Base-by-base conservation (phyloP, 2,329 filamentous ascomycete genomes). In the Westerdykella aurantiaca region DNA sequence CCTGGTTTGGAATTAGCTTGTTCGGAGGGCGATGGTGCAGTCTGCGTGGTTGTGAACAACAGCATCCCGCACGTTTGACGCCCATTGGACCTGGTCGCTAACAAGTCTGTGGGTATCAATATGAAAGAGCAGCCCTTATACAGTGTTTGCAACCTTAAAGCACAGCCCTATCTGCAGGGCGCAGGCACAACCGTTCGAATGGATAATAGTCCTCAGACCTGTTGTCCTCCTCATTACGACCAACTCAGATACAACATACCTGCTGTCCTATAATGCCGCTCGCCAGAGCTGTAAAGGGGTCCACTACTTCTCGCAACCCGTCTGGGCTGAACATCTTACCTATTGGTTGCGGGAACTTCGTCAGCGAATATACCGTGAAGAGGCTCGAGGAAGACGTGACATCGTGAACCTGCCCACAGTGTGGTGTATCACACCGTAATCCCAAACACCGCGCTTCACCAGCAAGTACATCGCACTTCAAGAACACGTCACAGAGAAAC, bases 241-340 rank as follows among this genome's bases (percentile, higher is more conserved):
- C 6, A 29, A 29, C 25, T 29, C 25, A 12, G 18, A 21, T 40
- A 34, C 9, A 12, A 56, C 55, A 17, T 60, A 69, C 64, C 71
- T 98, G 93, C 69, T 97, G 93, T 42, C 88, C 89, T 57, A 97
- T 95, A 61, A 98, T 96, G 41, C 89, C 86, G 66, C 85, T 90
- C 33, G 81, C 78, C 29, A 98, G 76, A 45, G 81, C 83, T 55
- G 85, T 83, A 60, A 96, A 98, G 0, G 93, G 93, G 67, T 97
- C 88, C 47, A 96, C 80, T 51, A 81, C 76, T 67, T 96, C 88
- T 22, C 83, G 80, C n/a, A 97, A 71, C 0, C 89, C 88, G 50
- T 85, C 83, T 0, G 88, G 79, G 1, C 83, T 86, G 69, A 97
- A 97, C 13, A 93, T 70, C 43, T 75, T 77, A 12, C 33, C 33